These are phyloP conservation scores for Nakaseomyces glabratus DNA, from an alignment of 1,139 yeast genomes.

Conservation along the genomic window DNA sequence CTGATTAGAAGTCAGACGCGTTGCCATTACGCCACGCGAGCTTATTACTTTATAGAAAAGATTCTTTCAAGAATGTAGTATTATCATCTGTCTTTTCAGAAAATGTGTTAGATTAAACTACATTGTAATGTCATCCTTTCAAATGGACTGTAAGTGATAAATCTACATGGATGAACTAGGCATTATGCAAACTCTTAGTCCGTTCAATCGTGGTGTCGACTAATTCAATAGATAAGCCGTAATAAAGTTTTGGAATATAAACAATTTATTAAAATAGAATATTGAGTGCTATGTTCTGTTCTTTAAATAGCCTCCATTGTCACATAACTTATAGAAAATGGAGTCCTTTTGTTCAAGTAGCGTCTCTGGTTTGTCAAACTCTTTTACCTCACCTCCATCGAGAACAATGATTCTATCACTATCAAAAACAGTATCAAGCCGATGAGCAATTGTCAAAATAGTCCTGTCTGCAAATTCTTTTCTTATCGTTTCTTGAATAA, in stretches of 20 bases:
- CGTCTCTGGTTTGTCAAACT: slow-evolving; percentile 55
- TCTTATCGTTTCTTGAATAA: slow-evolving; percentile 67
- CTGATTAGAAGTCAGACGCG: slow-evolving; percentile 55
- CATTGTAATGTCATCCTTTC: too few relatives aligned
- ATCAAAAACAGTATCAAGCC: slow-evolving; percentile 75
- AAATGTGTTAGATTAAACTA: too few relatives aligned
- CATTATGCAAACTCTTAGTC: too few relatives aligned
- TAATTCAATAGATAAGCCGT: too few relatives aligned
- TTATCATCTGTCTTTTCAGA: too few relatives aligned
- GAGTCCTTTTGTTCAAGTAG: slow-evolving; percentile 39
- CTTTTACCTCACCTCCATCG: slow-evolving; percentile 58
- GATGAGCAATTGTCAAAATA: slow-evolving; percentile 71
- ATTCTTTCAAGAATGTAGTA: too few relatives aligned
- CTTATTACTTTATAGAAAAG: slow-evolving; percentile 26
- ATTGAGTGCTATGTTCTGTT: slow-evolving; percentile 2
- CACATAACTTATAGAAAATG: slow-evolving; percentile 44
- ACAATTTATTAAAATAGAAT: too few relatives aligned
- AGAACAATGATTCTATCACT: slow-evolving; percentile 64
- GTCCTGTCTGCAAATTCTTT: slow-evolving; percentile 55
- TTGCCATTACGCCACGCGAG: slow-evolving; percentile 55
- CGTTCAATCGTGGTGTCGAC: too few relatives aligned
- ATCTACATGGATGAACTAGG: too few relatives aligned
- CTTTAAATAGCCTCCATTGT: slow-evolving; percentile 37
- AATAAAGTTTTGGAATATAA: too few relatives aligned
- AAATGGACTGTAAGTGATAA: too few relatives aligned